Evolutionary conservation across 768 basidiomycete genomes (phyloP).

Genomic region (Serendipita vermifera): DNA sequence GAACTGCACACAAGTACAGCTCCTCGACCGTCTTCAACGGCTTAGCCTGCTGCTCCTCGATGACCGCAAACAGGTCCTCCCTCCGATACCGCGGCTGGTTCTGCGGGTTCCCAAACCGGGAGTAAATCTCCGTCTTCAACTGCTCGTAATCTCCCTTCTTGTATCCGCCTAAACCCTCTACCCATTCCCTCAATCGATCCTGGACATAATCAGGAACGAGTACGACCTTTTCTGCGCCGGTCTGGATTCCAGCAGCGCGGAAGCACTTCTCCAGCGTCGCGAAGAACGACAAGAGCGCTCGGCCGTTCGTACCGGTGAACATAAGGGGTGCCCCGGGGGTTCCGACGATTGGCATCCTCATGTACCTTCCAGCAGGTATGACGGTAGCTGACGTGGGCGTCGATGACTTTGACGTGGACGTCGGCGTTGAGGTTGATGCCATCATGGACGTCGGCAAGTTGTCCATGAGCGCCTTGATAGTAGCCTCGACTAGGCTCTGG

Average conservation of each 20-base stretch:
- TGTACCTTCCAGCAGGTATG: too few relatives aligned
- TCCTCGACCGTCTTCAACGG: neutral
- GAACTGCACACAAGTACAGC: neutral
- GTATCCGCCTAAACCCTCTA: neutral
- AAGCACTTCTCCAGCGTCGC: neutral
- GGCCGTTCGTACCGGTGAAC: too few relatives aligned
- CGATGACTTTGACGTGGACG: too few relatives aligned
- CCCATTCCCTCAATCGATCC: neutral
- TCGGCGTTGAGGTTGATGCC: too few relatives aligned
- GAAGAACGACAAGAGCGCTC: conserved; percentile 1
- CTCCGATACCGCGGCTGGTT: neutral
- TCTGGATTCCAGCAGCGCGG: neutral
- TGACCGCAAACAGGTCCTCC: neutral
- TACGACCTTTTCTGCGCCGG: neutral
- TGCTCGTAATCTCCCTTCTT: neutral
- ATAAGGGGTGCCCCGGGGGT: neutral
- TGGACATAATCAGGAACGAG: neutral
- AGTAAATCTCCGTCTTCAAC: neutral
- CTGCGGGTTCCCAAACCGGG: neutral
- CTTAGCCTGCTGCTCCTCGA: neutral
- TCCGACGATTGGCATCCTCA: neutral
- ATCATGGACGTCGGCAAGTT: too few relatives aligned
- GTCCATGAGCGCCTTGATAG: too few relatives aligned
- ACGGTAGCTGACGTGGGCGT: too few relatives aligned
- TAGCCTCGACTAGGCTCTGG: too few relatives aligned